These are phyloP conservation scores for Ogataea dorogensis DNA, from an alignment of 805 yeast species.

Conservation along the genomic window DNA sequence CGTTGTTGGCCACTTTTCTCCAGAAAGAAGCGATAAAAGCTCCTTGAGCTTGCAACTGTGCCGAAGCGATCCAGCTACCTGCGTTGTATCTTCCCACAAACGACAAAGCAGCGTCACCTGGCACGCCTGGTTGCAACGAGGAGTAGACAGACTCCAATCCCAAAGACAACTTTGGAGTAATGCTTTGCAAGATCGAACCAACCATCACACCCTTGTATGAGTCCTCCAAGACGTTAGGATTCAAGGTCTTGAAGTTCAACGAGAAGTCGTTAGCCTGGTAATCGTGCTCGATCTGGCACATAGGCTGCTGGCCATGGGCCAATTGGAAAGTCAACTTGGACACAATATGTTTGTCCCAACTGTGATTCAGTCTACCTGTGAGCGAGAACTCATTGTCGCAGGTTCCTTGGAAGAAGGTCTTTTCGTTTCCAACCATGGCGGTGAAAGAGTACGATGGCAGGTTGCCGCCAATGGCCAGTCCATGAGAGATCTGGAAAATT, in stretches of 20 bases:
- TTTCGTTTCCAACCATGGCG: constrained; percentile 85
- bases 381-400: constrained; percentile 82
- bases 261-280: constrained; percentile 87
- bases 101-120: constrained; percentile 89
- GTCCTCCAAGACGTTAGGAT: constrained; percentile 77
- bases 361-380: constrained; percentile 86
- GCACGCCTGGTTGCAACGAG: constrained; percentile 59
- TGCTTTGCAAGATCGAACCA: constrained; percentile 85
- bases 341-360: constrained; percentile 77
- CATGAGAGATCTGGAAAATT: constrained; percentile 94
- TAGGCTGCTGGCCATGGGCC: constrained; percentile 84
- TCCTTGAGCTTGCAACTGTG: constrained; percentile 92
- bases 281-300: constrained; percentile 96
- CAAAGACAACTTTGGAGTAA: constrained; percentile 77
- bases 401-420: constrained; percentile 85
- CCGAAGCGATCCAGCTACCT: constrained; percentile 89
- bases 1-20: constrained; percentile 89
- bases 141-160: constrained; percentile 94
- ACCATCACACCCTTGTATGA: constrained; percentile 88
- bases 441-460: constrained; percentile 90
- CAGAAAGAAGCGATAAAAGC: constrained; percentile 85
- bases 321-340: constrained; percentile 87
- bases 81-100: constrained; percentile 88
- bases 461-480: constrained; percentile 84
- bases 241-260: constrained; percentile 83